These are phyloP conservation scores for Solanum stenotomum DNA, from an alignment of 257 asterid genomes.

Conservation along the genomic window DNA sequence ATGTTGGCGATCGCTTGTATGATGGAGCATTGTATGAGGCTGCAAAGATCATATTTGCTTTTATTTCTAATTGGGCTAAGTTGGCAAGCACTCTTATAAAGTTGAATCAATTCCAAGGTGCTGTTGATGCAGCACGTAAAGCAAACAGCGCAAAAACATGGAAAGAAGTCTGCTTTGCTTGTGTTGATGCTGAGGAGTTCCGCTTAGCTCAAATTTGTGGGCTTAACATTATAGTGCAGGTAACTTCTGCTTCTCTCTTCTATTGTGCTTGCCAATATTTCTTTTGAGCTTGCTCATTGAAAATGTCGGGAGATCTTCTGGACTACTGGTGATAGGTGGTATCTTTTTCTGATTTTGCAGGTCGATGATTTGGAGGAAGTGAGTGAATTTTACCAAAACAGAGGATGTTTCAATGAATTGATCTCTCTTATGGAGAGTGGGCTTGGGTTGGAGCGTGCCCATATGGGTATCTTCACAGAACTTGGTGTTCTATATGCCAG, in stretches of 20 bases:
- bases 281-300: neutral
- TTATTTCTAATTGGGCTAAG: constrained; percentile 93
- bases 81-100: constrained; percentile 81
- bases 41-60: constrained; percentile 90
- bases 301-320: neutral
- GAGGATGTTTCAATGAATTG: constrained; percentile 96
- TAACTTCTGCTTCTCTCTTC: constrained; percentile 17
- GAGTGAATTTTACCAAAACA: constrained; percentile 89
- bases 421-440: constrained; percentile 99
- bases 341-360: constrained; percentile 22
- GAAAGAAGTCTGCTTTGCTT: constrained; percentile 99
- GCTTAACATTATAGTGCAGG: constrained; percentile 34
- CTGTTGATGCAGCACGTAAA: constrained; percentile 99
- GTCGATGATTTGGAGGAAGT: constrained; percentile 99
- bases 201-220: constrained; percentile 32
- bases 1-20: constrained; percentile 26
- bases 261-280: neutral
- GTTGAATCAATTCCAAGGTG: constrained; percentile 91
- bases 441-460: constrained; percentile 96
- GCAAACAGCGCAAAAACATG: constrained; percentile 98
- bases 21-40: constrained; percentile 37
- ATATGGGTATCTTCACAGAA: constrained; percentile 98
- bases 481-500: constrained; percentile 93
- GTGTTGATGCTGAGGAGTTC: constrained; percentile 89
- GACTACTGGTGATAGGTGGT: neutral